Evolutionary conservation across 2,329 filamentous ascomycete species (phyloP).

Genomic region (Hawksworthiomyces lignivorus): DNA sequence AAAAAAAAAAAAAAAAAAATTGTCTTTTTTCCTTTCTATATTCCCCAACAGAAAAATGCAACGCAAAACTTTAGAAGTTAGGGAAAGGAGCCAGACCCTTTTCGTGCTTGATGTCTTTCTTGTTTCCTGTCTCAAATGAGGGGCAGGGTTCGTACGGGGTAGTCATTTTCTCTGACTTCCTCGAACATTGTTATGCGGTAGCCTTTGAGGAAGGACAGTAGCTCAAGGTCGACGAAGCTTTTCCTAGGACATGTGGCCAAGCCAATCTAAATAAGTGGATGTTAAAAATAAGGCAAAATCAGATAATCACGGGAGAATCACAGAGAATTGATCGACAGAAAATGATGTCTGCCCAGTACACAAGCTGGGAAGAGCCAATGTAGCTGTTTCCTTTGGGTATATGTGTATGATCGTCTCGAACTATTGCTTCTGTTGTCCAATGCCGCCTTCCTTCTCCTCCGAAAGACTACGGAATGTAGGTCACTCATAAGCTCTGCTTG

Average conservation of each 20-base stretch:
- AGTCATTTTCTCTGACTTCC: no score
- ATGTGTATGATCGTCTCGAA: no score
- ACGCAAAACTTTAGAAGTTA: no score
- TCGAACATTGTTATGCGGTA: neutral
- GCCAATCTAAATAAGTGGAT: conserved; percentile 3
- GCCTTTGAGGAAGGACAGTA: conserved; percentile 1
- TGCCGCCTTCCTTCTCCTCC: no score
- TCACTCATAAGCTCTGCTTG: no score
- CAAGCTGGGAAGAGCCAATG: neutral
- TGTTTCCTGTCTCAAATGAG: neutral
- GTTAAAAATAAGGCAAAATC: neutral
- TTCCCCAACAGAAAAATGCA: neutral
- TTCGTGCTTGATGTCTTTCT: neutral
- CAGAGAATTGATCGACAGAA: neutral
- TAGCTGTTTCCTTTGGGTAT: neutral
- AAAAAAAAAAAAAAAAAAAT: no score
- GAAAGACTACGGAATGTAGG: no score
- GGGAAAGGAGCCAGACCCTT: neutral
- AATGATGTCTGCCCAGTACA: no score
- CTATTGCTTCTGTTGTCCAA: no score
- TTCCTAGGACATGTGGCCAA: neutral
- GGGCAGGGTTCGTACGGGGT: no score
- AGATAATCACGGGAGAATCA: no score
- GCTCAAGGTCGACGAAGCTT: no score
- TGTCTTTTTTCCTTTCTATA: neutral